Evolutionary conservation across 306 rosid genomes (phyloP).

Genomic region (Quercus cerris): DNA sequence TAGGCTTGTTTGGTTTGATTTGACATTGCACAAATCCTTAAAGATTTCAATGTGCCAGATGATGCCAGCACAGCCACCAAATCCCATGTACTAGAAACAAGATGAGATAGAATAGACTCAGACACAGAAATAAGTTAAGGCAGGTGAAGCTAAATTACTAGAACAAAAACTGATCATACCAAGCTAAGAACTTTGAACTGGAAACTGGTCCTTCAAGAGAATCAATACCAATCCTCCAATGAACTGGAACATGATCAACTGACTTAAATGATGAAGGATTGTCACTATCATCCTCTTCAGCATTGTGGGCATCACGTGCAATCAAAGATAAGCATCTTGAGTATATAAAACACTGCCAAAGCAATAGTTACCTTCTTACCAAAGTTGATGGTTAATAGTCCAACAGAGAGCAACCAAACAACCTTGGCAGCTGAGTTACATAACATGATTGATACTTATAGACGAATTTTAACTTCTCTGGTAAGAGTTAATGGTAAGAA

Average conservation of each 20-base stretch:
- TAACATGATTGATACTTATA: no score
- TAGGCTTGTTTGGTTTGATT: no score
- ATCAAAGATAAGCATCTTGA: constrained; percentile 58
- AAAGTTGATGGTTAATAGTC: constrained; percentile 71
- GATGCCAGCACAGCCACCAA: constrained; percentile 70
- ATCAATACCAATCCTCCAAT: constrained; percentile 45
- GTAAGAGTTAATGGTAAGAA: no score
- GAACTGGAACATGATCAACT: constrained; percentile 38
- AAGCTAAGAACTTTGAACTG: constrained; percentile 35
- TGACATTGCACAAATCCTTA: constrained; percentile 57
- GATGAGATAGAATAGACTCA: constrained; percentile 44
- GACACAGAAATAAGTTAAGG: constrained; percentile 30
- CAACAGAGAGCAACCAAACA: constrained; percentile 52
- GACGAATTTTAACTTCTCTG: no score
- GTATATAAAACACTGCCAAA: constrained; percentile 52
- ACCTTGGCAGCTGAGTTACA: no score
- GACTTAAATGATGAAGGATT: constrained; percentile 39
- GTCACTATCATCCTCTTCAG: constrained; percentile 50
- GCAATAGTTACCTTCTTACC: constrained; percentile 55
- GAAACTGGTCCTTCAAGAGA: constrained; percentile 41
- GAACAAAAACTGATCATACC: constrained; percentile 64
- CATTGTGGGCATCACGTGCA: constrained; percentile 31
- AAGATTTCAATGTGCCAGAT: constrained; percentile 53
- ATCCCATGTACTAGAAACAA: constrained; percentile 87
- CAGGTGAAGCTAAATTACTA: constrained; percentile 37